These are phyloP conservation scores for Macaranga tanarius DNA, from an alignment of 441 rosid genomes.

Conservation along the genomic window DNA sequence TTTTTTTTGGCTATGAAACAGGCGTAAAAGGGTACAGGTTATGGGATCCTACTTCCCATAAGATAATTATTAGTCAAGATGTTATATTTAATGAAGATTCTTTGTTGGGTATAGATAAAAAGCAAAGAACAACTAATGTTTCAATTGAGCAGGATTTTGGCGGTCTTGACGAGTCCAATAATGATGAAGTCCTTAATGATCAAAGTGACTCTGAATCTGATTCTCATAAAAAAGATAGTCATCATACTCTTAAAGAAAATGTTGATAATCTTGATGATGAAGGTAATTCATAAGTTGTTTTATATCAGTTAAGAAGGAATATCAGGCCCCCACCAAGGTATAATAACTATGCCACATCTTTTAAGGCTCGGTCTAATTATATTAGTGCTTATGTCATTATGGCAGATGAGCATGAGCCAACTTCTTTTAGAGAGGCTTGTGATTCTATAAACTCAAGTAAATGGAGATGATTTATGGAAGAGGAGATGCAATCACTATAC, in stretches of 20 bases:
- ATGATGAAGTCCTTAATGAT: too few relatives aligned
- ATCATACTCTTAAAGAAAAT: too few relatives aligned
- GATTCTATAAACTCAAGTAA: too few relatives aligned
- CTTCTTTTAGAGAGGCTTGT: too few relatives aligned
- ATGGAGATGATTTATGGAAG: too few relatives aligned
- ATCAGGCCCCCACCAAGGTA: neutral
- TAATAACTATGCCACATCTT: neutral
- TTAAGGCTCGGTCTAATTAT: neutral
- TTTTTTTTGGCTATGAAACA: neutral
- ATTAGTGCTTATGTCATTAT: neutral
- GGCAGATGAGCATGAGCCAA: too few relatives aligned
- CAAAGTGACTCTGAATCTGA: too few relatives aligned
- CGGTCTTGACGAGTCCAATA: too few relatives aligned
- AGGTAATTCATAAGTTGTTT: neutral
- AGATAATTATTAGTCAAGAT: neutral
- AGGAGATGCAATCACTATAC: too few relatives aligned
- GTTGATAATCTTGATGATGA: too few relatives aligned
- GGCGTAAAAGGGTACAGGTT: too few relatives aligned
- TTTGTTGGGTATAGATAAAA: neutral
- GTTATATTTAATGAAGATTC: neutral
- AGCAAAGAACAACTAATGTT: neutral
- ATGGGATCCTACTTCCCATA: neutral
- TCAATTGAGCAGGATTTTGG: neutral
- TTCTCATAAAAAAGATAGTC: too few relatives aligned
- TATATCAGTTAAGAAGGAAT: neutral